Percentiles rank a stretch among this genome's conserved stretches.
Evolutionary conservation across 1,139 yeast genomes (phyloP).

Genomic region (Diutina mesorugosa): DNA sequence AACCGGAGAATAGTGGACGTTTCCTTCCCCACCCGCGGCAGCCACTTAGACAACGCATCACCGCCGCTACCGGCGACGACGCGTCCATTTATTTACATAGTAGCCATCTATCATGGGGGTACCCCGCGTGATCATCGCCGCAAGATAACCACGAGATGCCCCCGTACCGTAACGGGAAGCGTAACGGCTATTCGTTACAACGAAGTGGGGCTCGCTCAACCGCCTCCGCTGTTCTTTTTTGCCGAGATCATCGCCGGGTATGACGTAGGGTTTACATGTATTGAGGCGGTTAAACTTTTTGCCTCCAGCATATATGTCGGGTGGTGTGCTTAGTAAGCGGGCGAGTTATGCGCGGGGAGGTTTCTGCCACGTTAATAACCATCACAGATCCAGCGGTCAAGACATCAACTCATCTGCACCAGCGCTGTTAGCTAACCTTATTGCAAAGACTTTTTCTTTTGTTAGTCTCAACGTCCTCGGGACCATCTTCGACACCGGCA

Average conservation of each 20-base stretch:
- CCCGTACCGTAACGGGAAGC: no score
- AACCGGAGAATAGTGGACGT: neutral
- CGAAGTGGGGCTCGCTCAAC: neutral
- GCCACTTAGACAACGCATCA: neutral
- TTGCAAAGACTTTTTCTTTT: no score
- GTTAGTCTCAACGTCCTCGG: no score
- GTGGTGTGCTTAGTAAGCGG: neutral
- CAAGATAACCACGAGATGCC: no score
- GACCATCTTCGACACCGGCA: neutral
- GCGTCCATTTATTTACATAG: neutral
- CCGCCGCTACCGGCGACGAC: neutral
- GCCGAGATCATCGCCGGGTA: neutral
- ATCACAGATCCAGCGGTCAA: neutral
- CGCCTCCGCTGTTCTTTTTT: neutral
- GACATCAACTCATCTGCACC: neutral
- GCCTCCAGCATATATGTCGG: neutral
- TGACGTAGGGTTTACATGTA: neutral
- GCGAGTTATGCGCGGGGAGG: neutral
- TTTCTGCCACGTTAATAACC: neutral
- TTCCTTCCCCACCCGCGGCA: neutral
- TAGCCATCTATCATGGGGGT: no score
- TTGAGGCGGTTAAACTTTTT: neutral
- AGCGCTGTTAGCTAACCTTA: neutral
- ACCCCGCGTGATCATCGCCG: no score
- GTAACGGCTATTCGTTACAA: neutral